These are phyloP conservation scores for Ascoidea asiatica DNA, from an alignment of 805 yeast genomes.

Conservation along the genomic window DNA sequence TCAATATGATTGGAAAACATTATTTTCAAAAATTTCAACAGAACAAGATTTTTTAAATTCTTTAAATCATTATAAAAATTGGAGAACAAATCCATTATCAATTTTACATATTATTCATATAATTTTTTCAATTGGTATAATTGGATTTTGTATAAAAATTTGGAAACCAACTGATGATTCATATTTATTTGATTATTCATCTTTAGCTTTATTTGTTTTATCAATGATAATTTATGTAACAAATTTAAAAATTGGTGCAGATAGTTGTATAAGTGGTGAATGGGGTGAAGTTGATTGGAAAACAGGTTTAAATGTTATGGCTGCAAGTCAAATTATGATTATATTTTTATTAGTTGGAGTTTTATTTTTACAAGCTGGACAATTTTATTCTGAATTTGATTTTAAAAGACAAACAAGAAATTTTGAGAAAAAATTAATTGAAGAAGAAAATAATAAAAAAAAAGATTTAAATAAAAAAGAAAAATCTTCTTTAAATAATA, in stretches of 20 bases:
- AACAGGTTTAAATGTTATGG: slow-evolving; percentile 84
- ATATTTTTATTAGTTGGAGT: slow-evolving; percentile 64
- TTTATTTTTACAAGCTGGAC: slow-evolving; percentile 74
- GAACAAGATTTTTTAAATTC: slow-evolving; percentile 46
- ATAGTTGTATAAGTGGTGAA: slow-evolving; percentile 50
- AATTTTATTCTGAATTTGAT: slow-evolving; percentile 37
- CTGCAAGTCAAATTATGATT: slow-evolving; percentile 74
- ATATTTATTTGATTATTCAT: slow-evolving; percentile 81
- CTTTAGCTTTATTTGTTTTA: slow-evolving; percentile 59
- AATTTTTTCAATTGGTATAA: slow-evolving; percentile 49
- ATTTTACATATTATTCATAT: slow-evolving; percentile 51
- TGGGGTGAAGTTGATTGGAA: slow-evolving; percentile 91
- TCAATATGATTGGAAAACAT: slow-evolving; percentile 67
- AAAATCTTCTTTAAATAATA: too few species aligned
- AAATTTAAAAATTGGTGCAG: slow-evolving; percentile 70
- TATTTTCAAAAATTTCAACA: slow-evolving; percentile 47
- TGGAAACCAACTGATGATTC: slow-evolving; percentile 81
- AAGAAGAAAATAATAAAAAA: not conserved
- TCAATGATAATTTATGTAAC: slow-evolving; percentile 73
- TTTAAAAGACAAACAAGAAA: not conserved
- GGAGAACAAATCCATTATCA: slow-evolving; percentile 50
- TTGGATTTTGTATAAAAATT: slow-evolving; percentile 64
- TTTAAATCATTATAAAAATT: slow-evolving; percentile 55
- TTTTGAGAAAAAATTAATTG: not conserved
- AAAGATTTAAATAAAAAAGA: not conserved